Evolutionary conservation across 1,139 yeast genomes (phyloP).

Genomic region (Geotrichum siamense): DNA sequence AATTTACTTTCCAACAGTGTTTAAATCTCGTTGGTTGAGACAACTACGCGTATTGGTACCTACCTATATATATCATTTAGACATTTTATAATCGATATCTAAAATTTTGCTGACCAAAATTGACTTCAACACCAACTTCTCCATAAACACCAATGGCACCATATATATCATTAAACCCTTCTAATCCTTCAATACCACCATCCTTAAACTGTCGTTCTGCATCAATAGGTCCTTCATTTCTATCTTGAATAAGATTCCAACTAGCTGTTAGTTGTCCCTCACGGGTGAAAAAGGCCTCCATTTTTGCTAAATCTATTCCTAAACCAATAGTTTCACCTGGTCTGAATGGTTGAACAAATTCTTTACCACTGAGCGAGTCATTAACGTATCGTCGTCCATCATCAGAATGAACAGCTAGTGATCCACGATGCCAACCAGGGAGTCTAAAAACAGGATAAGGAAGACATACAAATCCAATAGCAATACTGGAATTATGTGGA

Average conservation of each 20-base stretch:
- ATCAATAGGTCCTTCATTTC: slow-evolving; percentile 19
- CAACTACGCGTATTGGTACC: no score
- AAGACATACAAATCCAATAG: slow-evolving; percentile 27
- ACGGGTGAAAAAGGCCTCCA: slow-evolving; percentile 22
- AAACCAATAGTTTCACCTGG: slow-evolving; percentile 27
- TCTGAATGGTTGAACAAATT: slow-evolving; percentile 22
- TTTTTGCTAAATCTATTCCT: slow-evolving; percentile 25
- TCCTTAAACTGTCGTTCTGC: slow-evolving; percentile 22
- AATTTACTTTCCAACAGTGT: no score
- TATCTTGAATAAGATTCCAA: slow-evolving; percentile 24
- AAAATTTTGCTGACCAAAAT: slow-evolving; percentile 19
- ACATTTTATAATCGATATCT: not conserved
- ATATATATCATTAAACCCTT: slow-evolving; percentile 26
- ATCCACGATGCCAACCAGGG: slow-evolving; percentile 32
- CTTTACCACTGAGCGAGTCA: slow-evolving; percentile 26
- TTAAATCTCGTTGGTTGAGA: no score
- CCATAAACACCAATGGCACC: slow-evolving; percentile 31
- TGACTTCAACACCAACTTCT: slow-evolving; percentile 25
- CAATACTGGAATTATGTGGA: slow-evolving; percentile 24
- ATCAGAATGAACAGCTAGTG: slow-evolving; percentile 30
- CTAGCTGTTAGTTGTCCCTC: slow-evolving; percentile 24
- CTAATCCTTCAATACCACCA: slow-evolving; percentile 24
- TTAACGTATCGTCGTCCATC: slow-evolving; percentile 30
- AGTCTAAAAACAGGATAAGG: slow-evolving; percentile 30
- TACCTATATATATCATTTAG: no score